These are phyloP conservation scores for Turnera subulata DNA, from an alignment of 345 rosid genomes.

Conservation along the genomic window DNA sequence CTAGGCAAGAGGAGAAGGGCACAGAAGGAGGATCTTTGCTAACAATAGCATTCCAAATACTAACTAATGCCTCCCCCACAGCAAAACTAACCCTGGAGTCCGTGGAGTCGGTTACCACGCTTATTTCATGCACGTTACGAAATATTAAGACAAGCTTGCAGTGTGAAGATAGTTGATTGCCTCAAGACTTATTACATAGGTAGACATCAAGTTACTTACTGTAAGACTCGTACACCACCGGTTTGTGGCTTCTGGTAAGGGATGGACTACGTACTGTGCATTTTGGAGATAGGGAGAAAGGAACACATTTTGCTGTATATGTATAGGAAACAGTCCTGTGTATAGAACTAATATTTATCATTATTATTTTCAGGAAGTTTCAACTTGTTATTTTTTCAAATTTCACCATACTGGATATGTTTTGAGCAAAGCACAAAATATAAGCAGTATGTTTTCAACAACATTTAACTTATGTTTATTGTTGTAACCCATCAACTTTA, in stretches of 20 bases:
- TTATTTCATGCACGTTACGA: conserved; percentile 68
- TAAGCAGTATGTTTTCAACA: neutral
- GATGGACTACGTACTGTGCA: too few species aligned
- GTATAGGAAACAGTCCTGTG: conserved; percentile 2
- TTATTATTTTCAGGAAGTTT: neutral
- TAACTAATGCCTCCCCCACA: conserved; percentile 60
- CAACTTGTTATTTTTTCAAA: neutral
- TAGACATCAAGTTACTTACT: conserved; percentile 5
- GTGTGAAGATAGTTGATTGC: conserved; percentile 56
- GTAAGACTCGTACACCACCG: conserved; percentile 13
- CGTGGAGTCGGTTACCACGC: conserved; percentile 71
- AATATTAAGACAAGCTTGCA: conserved; percentile 78
- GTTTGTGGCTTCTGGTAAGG: neutral
- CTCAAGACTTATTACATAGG: conserved; percentile 7
- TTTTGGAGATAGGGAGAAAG: neutral
- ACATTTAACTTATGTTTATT: too few species aligned
- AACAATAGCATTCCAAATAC: conserved; percentile 76
- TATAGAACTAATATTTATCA: conserved; percentile 7
- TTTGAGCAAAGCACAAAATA: neutral
- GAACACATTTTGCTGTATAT: too few species aligned
- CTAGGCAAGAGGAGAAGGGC: conserved; percentile 73
- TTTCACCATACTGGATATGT: neutral
- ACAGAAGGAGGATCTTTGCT: conserved; percentile 84
- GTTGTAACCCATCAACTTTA: too few species aligned
- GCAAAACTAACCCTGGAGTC: conserved; percentile 70